Percentiles rank a stretch among this genome's conserved stretches.
Conservation (phyloP, 352 stramenopile genomes). For the Pythium phragmiticola region DNA sequence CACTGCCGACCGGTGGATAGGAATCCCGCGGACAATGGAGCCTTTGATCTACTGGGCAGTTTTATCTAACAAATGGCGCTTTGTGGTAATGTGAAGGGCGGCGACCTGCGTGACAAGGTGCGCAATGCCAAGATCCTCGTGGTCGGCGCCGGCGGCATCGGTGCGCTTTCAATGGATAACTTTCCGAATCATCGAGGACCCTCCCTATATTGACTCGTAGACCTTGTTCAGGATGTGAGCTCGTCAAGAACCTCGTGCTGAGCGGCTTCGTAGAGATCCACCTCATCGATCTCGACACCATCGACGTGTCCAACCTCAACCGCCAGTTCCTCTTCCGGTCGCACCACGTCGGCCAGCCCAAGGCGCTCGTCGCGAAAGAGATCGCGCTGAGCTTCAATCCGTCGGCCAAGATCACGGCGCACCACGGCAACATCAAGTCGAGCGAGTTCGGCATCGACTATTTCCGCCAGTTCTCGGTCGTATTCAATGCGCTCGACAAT, state of each 20-base stretch:
- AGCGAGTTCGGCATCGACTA: conserved; percentile 92
- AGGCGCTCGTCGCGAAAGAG: conserved; percentile 89
- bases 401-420: conserved; percentile 83
- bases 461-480: conserved; percentile 95
- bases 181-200: neutral
- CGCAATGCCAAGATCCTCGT: conserved; percentile 91
- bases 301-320: conserved; percentile 99
- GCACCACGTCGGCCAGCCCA: conserved; percentile 97
- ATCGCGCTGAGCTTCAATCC: conserved; percentile 90
- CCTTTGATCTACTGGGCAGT: neutral
- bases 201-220: no score
- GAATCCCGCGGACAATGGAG: neutral
- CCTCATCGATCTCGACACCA: conserved; percentile 99
- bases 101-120: conserved; percentile 66
- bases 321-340: conserved; percentile 99
- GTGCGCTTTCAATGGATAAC: conserved; percentile 26
- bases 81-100: conserved; percentile 33
- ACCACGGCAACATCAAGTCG: conserved; percentile 98
- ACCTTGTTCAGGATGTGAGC: conserved; percentile 87
- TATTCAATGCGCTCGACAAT: conserved; percentile 99
- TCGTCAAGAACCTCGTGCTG: conserved; percentile 99
- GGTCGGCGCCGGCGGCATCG: conserved; percentile 98
- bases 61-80: neutral
- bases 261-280: conserved; percentile 92
- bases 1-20: neutral